Percentiles rank a stretch among this genome's conserved stretches.
These are phyloP conservation scores for Pythium brassicae DNA, from an alignment of 352 stramenopile genomes.

Conservation along the genomic window DNA sequence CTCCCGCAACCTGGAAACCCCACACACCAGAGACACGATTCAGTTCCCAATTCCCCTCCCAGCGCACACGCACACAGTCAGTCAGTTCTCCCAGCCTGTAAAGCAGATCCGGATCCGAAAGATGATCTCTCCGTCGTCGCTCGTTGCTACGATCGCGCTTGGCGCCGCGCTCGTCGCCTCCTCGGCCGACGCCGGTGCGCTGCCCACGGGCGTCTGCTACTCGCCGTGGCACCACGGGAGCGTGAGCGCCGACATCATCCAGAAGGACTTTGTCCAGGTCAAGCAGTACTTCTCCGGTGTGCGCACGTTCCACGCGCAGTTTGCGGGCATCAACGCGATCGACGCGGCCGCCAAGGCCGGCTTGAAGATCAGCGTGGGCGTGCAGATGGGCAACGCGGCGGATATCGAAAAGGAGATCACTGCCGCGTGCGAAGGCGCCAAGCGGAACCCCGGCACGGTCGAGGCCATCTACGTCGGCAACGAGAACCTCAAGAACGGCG, in stretches of 20 bases:
- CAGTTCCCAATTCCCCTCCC: constrained; percentile 2
- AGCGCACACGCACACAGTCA: not conserved
- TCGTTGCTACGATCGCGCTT: constrained; percentile 2
- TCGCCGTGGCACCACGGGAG: constrained; percentile 46
- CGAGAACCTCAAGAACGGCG: constrained; percentile 59
- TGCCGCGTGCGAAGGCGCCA: constrained; percentile 48
- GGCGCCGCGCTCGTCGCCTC: constrained; percentile 6
- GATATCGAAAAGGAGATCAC: constrained; percentile 47
- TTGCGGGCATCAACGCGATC: constrained; percentile 47
- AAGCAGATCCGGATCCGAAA: too few species aligned
- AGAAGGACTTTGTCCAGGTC: constrained; percentile 28
- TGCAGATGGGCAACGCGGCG: constrained; percentile 48
- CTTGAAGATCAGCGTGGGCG: constrained; percentile 54
- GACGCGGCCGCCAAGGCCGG: constrained; percentile 29
- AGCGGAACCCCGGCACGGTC: constrained; percentile 28
- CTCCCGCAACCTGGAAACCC: too few species aligned
- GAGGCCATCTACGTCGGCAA: constrained; percentile 70
- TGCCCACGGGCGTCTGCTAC: constrained; percentile 48
- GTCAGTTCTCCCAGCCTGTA: not conserved
- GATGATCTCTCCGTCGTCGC: not conserved
- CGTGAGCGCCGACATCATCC: constrained; percentile 29
- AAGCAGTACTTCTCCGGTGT: constrained; percentile 50
- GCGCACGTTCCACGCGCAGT: constrained; percentile 65
- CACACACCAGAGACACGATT: too few species aligned
- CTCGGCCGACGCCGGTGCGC: constrained; percentile 14